Evolutionary conservation across 2,329 filamentous ascomycete species (phyloP).

Genomic region (Penicillium sp.): DNA sequence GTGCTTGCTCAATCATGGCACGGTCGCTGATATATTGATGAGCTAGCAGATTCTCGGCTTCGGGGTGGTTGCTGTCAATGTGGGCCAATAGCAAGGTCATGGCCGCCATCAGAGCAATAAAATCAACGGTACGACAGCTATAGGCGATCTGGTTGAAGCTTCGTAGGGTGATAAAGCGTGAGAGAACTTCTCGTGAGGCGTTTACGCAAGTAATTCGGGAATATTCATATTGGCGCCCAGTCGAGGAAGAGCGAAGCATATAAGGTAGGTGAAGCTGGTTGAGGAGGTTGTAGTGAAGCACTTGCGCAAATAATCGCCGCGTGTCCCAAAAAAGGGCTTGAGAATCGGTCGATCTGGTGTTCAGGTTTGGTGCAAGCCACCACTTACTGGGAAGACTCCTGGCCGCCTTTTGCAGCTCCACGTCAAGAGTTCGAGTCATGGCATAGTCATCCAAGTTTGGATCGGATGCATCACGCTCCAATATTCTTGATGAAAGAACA

Average conservation of each 20-base stretch:
- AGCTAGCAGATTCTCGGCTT: constrained; percentile 18
- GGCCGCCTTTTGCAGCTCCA: constrained; percentile 38
- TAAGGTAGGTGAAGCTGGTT: constrained; percentile 56
- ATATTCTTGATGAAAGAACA: too few species aligned
- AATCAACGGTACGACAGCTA: constrained; percentile 25
- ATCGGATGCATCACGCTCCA: too few species aligned
- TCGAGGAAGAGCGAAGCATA: constrained; percentile 43
- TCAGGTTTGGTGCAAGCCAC: constrained; percentile 40
- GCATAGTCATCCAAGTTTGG: too few species aligned
- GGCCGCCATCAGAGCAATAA: constrained; percentile 23
- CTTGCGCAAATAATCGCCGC: constrained; percentile 44
- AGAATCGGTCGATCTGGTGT: neutral
- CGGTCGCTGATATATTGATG: constrained; percentile 43
- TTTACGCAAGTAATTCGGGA: constrained; percentile 50
- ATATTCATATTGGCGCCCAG: constrained; percentile 44
- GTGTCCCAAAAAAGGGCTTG: constrained; percentile 26
- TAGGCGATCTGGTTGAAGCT: constrained; percentile 20
- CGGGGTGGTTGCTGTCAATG: constrained; percentile 15
- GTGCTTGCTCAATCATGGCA: constrained; percentile 38
- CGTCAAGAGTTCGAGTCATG: too few species aligned
- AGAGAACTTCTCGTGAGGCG: constrained; percentile 51
- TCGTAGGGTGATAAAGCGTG: constrained; percentile 48
- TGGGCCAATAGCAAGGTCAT: constrained; percentile 25
- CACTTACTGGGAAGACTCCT: constrained; percentile 42
- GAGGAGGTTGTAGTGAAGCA: constrained; percentile 51